Evolutionary conservation across 768 basidiomycete genomes (phyloP), one percentile per base, ranked within the genome.

Genomic region (Suillus sp.): DNA sequence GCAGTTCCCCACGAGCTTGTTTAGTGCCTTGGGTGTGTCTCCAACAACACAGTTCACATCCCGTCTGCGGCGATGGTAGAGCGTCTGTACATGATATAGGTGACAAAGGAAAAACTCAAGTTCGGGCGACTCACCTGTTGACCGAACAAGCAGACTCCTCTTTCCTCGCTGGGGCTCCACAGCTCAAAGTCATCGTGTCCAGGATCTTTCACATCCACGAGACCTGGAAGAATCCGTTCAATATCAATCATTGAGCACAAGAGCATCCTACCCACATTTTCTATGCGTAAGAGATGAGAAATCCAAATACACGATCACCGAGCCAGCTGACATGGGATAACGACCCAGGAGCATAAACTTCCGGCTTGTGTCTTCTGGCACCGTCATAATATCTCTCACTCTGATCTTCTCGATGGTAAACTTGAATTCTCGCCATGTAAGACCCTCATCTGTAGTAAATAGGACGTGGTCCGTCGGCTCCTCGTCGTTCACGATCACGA

Each of bases 401-500:
- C 92, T 80, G 62, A 99, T 77, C 70, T 85, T 86, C 35, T 95
- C 86, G 16, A 86, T 80, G 10, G 74, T 50, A 69, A 99, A 98
- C 67, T 84, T 80, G 77, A 96, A 97, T 74, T 96, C 91, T 60
- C 84, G 81, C 97, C 97, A 99, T 4, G 74, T 84, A 40, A 87
- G 69, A 6, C 97, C 97, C 71, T 99, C 93, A 71, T 99, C 87
- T 11, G 89, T 92, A 60, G 93, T 93, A 78, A 89, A 98, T 65
- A 96, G 73, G 50, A 99, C 84, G 65, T 91, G 89, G 69, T 97
- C 92, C 2, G 93, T 96, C 0, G 95, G 86, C 64, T 90, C 90
- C 71, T 99, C 95, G 74, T 99, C 97, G 74, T 99, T 98, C 45
- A 87, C 94, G 79, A 99, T 89, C 68, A 99, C 80, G 34, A 99